These are phyloP conservation scores for Pseudohalonectria lignicola DNA, from an alignment of 2,329 filamentous ascomycete genomes.

Conservation along the genomic window DNA sequence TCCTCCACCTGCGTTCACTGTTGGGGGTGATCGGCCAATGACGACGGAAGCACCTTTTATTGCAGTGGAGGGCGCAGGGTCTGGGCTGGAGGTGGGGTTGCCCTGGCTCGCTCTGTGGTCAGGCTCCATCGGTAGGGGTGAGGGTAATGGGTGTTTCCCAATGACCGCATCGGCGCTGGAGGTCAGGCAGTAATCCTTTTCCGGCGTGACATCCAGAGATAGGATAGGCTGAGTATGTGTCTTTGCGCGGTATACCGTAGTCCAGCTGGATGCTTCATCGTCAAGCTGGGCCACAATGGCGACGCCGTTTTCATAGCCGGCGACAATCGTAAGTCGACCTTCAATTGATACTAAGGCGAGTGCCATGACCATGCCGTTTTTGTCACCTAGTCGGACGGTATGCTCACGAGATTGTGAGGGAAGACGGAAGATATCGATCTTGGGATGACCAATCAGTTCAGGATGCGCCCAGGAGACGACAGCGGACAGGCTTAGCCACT, in stretches of 20 bases:
- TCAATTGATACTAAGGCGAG: constrained; percentile 44
- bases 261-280: constrained; percentile 26
- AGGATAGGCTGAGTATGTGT: constrained; percentile 73
- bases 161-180: constrained; percentile 74
- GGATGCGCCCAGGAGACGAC: too few species aligned
- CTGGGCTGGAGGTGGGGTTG: background rate
- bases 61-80: background rate
- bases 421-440: constrained; percentile 75
- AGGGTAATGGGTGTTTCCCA: constrained; percentile 60
- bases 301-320: constrained; percentile 79
- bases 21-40: too few species aligned
- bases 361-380: constrained; percentile 82
- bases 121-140: too few species aligned
- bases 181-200: constrained; percentile 55
- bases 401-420: constrained; percentile 63
- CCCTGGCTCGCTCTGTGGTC: too few species aligned
- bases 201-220: constrained; percentile 50
- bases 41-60: background rate
- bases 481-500: too few species aligned
- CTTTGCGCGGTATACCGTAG: constrained; percentile 49
- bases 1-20: too few species aligned
- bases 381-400: constrained; percentile 35
- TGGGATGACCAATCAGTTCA: constrained; percentile 1
- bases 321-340: constrained; percentile 46
- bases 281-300: constrained; percentile 52